Conservation (phyloP, 2,329 filamentous ascomycete genomes). For the Pleoardoris graminearum region DNA sequence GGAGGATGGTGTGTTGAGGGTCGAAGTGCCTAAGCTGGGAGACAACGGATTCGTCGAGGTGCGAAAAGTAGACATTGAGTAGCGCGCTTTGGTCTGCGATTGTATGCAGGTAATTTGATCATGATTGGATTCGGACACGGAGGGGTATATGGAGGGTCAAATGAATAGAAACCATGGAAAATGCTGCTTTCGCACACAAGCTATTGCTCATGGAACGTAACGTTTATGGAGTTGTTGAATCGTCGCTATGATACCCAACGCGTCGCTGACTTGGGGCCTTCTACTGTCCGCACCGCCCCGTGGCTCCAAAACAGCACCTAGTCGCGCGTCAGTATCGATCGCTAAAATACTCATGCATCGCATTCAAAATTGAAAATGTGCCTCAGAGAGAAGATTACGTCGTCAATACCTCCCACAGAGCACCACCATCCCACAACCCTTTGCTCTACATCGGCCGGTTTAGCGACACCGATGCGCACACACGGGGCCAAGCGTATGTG, state of each 20-base stretch:
- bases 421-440: not conserved
- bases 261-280: not conserved
- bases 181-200: not conserved
- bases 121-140: not conserved
- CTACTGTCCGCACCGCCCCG: too few species aligned
- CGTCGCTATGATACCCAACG: too few species aligned
- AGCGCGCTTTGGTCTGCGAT: not conserved
- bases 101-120: not conserved
- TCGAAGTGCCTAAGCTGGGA: constrained; percentile 73
- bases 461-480: constrained; percentile 4
- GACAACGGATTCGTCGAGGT: constrained; percentile 66
- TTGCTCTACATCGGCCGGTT: not conserved
- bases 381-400: constrained; percentile 8
- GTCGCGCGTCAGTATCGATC: not conserved
- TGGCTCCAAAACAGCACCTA: not conserved
- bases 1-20: constrained; percentile 74
- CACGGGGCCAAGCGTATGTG: not conserved
- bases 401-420: constrained; percentile 2
- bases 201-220: not conserved
- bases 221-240: not conserved
- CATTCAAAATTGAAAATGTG: not conserved
- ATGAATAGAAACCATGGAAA: not conserved
- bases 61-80: constrained; percentile 57
- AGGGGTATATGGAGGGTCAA: not conserved
- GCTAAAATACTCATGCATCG: not conserved